phyloP scores from a whole-genome alignment of 768 basidiomycete species.

The Myochromella boudieri region DNA sequence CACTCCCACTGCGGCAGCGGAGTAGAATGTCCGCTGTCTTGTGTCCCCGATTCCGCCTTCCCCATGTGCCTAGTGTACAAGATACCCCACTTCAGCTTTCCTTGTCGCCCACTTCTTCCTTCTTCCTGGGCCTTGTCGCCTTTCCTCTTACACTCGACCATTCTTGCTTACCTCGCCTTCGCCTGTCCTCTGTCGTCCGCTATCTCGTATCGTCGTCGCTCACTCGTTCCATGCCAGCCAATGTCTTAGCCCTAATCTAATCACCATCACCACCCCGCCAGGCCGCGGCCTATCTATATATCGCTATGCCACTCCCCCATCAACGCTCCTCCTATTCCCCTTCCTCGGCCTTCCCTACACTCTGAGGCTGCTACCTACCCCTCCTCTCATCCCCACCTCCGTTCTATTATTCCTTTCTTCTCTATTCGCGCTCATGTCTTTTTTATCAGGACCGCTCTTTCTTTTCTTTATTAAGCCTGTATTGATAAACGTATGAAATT shows the following conservation, averaged over 20 bases:
- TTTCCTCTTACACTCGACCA: no score
- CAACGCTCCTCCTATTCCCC: no score
- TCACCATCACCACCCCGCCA: neutral
- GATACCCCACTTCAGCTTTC: neutral
- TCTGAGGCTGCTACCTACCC: no score
- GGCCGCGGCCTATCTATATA: conserved; percentile 2
- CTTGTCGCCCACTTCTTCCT: neutral
- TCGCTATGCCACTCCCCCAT: neutral
- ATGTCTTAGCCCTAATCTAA: conserved; percentile 12
- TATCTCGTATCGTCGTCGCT: neutral
- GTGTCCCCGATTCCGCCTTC: neutral
- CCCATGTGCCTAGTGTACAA: neutral
- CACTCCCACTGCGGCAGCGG: neutral
- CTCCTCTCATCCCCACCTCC: neutral
- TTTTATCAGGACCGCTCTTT: no score
- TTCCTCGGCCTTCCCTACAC: no score
- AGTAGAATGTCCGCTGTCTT: neutral
- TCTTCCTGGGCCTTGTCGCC: neutral
- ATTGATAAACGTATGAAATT: neutral
- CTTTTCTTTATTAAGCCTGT: no score
- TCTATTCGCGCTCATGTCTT: neutral
- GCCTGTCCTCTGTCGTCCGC: neutral
- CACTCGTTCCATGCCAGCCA: neutral
- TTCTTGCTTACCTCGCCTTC: no score
- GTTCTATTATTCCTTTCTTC: neutral